Conservation (phyloP, 2,329 filamentous ascomycete species). For the Berkeleyomyces basicola region DNA sequence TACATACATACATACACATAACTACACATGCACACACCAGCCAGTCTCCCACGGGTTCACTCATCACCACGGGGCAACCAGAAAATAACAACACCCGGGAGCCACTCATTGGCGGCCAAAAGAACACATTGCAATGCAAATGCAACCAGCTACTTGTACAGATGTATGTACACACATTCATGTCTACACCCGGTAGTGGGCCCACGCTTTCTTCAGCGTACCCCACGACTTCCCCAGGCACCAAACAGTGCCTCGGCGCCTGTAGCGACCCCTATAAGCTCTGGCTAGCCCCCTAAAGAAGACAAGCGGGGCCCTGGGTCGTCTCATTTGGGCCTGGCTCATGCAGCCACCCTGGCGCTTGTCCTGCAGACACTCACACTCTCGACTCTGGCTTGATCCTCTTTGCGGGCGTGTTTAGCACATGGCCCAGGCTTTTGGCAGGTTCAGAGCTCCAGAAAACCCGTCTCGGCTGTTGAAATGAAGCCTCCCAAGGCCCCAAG, state of each 20-base stretch:
- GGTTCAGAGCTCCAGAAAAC: not conserved
- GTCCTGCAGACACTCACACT: too few species aligned
- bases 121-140: not conserved
- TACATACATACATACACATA: not conserved
- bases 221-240: too few species aligned
- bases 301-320: not conserved
- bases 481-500: not conserved
- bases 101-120: not conserved
- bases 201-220: too few species aligned
- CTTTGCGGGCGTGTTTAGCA: not conserved
- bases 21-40: not conserved
- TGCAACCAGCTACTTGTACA: too few species aligned
- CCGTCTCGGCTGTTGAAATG: not conserved
- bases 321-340: not conserved
- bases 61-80: not conserved
- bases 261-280: too few species aligned
- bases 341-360: not conserved
- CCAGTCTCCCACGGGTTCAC: not conserved
- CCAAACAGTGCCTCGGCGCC: too few species aligned
- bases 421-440: slow-evolving; percentile 1
- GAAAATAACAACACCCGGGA: not conserved
- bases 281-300: not conserved
- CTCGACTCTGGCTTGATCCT: too few species aligned
- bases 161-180: too few species aligned
- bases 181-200: too few species aligned